Conservation (phyloP, 192 early-diverging fungal genomes). For the Entophlyctis luteolus region DNA sequence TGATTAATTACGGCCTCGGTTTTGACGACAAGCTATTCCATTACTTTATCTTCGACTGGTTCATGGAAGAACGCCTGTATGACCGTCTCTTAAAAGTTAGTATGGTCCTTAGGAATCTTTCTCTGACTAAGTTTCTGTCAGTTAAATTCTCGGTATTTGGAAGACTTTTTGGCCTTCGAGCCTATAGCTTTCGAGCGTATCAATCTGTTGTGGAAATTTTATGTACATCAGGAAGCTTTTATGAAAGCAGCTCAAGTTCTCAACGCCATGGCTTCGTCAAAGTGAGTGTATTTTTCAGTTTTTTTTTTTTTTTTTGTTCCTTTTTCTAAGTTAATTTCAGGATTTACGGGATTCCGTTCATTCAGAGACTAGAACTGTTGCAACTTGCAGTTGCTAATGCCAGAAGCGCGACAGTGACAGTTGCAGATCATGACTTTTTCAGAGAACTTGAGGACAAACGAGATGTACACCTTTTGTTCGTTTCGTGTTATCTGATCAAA, state of each 20-base stretch:
- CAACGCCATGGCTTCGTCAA: conserved; percentile 8
- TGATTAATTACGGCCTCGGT: neutral
- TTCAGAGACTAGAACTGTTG: conserved; percentile 11
- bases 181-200: conserved; percentile 2
- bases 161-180: conserved; percentile 21
- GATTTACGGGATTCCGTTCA: conserved; percentile 1
- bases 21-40: conserved; percentile 26
- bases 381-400: conserved; percentile 27
- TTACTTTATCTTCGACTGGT: conserved; percentile 21
- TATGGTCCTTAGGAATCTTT: neutral
- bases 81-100: conserved; percentile 15
- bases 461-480: conserved; percentile 10
- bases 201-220: conserved; percentile 18
- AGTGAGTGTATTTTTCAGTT: conserved; percentile 11
- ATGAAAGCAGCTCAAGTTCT: conserved; percentile 26
- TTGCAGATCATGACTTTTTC: conserved; percentile 18
- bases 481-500: neutral
- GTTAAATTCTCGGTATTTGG: conserved; percentile 17
- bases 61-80: neutral
- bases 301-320: neutral
- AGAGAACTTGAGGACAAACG: conserved; percentile 27
- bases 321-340: neutral
- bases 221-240: conserved; percentile 15
- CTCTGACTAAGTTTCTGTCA: neutral
- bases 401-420: conserved; percentile 15